phyloP scores from a whole-genome alignment of 345 rosid species.

The Fremontodendron californicum region DNA sequence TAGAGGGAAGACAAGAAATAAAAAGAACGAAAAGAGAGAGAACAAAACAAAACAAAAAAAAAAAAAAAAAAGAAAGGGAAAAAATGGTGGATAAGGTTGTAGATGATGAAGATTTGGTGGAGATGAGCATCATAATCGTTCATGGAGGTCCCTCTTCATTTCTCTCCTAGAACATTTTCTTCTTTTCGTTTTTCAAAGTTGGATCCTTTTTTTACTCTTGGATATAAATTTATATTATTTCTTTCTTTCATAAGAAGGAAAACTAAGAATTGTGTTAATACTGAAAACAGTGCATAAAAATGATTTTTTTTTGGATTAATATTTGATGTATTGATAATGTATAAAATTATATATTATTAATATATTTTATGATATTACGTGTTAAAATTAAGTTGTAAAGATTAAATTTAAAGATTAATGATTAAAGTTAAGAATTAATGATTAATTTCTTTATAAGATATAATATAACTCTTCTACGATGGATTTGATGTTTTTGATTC shows the following conservation, averaged over 20 bases:
- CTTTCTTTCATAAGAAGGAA: not conserved
- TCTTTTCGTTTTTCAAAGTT: not conserved
- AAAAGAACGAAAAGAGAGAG: not conserved
- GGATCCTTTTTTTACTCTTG: not conserved
- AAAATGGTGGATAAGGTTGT: constrained; percentile 22
- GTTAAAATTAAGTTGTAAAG: too few relatives aligned
- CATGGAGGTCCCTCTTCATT: constrained; percentile 25
- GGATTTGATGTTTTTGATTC: constrained; percentile 36
- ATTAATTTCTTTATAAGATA: too few relatives aligned
- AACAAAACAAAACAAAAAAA: too few relatives aligned
- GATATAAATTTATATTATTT: not conserved
- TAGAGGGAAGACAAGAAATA: not conserved
- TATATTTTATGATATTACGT: too few relatives aligned
- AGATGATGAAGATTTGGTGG: constrained; percentile 37
- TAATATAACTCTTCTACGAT: too few relatives aligned
- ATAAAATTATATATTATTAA: too few relatives aligned
- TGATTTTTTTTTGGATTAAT: too few relatives aligned
- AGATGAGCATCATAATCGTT: constrained; percentile 32
- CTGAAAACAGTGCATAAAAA: too few relatives aligned
- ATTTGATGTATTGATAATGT: too few relatives aligned
- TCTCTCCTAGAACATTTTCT: not conserved
- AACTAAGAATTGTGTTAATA: not conserved
- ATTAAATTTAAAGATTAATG: too few relatives aligned
- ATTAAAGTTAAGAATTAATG: too few relatives aligned
- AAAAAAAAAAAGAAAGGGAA: too few relatives aligned